Percentiles rank a stretch among this genome's conserved stretches.
These are phyloP conservation scores for Leishmania mexicana DNA, from an alignment of 208 protist genomes.

Conservation along the genomic window DNA sequence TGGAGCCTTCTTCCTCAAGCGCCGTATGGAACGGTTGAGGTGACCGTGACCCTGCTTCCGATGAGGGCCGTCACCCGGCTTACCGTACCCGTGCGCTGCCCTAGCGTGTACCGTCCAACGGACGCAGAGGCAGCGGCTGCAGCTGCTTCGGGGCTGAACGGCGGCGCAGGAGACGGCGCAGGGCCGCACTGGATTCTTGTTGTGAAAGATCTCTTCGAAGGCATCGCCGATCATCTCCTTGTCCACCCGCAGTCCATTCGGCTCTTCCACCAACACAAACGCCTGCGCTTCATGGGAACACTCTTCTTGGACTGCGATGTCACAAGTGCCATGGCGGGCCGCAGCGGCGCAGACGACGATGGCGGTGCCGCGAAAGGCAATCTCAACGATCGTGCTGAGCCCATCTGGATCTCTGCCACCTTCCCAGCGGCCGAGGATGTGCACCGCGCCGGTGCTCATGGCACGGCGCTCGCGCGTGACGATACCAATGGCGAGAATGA, in stretches of 20 bases:
- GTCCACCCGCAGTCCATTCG: slow-evolving; percentile 70
- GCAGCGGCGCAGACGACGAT: neutral
- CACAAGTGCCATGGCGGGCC: neutral
- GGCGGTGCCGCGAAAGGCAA: neutral
- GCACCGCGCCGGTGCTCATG: neutral
- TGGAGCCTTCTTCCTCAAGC: slow-evolving; percentile 27
- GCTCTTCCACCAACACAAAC: slow-evolving; percentile 56
- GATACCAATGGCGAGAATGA: slow-evolving; percentile 8
- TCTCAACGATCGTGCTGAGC: slow-evolving; percentile 44
- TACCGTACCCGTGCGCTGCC: slow-evolving; percentile 34
- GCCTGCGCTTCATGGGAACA: slow-evolving; percentile 65
- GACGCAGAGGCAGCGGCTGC: neutral
- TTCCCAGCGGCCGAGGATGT: slow-evolving; percentile 29
- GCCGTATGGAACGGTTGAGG: slow-evolving; percentile 30
- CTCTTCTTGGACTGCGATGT: slow-evolving; percentile 54
- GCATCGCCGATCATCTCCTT: slow-evolving; percentile 45
- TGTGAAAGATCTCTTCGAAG: slow-evolving; percentile 65
- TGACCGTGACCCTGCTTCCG: slow-evolving; percentile 36
- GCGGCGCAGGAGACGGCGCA: neutral
- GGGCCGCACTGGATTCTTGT: slow-evolving; percentile 46
- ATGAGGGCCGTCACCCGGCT: slow-evolving; percentile 32
- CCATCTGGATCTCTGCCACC: slow-evolving; percentile 51
- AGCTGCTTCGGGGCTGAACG: neutral
- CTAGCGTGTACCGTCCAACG: slow-evolving; percentile 15
- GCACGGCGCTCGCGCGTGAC: too few relatives aligned